A percentile compares a stretch with the other conserved stretches of the same genome.
Conservation (phyloP, 2,329 filamentous ascomycete genomes). For the Coniochaeta pulveracea region DNA sequence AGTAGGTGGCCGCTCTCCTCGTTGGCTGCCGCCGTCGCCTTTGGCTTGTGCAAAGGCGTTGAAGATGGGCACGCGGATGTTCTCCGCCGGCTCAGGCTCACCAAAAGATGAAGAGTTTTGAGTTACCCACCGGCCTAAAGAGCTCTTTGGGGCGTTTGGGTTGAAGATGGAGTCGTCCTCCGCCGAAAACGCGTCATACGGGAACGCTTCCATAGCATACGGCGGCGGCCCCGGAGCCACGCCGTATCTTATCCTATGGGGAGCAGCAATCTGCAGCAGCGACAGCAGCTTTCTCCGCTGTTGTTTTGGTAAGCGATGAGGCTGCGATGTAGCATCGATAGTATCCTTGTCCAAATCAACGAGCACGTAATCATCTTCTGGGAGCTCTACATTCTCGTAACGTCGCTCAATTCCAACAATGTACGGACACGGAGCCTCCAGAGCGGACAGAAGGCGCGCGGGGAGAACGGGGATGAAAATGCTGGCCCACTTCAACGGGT, state of each 20-base stretch:
- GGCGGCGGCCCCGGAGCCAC: conserved; percentile 81
- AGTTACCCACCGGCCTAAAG: conserved; percentile 74
- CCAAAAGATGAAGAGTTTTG: conserved; percentile 86
- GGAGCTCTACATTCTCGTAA: conserved; percentile 76
- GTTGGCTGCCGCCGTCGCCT: conserved; percentile 48
- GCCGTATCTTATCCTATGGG: conserved; percentile 77
- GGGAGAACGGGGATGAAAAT: conserved; percentile 90
- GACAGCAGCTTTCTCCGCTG: conserved; percentile 83
- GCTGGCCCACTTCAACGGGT: conserved; percentile 85
- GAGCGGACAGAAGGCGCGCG: conserved; percentile 73
- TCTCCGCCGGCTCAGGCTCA: conserved; percentile 42
- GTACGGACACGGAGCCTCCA: conserved; percentile 93
- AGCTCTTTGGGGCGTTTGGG: conserved; percentile 55
- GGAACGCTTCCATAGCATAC: conserved; percentile 88
- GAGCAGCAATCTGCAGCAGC: conserved; percentile 78
- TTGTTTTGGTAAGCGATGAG: conserved; percentile 73
- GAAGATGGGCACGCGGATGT: conserved; percentile 59
- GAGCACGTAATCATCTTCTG: conserved; percentile 90
- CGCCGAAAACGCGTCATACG: conserved; percentile 78
- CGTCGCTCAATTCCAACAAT: conserved; percentile 92
- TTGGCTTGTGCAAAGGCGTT: conserved; percentile 81
- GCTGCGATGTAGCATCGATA: conserved; percentile 72
- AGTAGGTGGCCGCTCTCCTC: conserved; percentile 66
- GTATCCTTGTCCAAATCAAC: conserved; percentile 88
- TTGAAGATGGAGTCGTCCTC: conserved; percentile 77